Evolutionary conservation across 2,329 filamentous ascomycete genomes (phyloP).

Genomic region (Ampelomyces quisqualis): DNA sequence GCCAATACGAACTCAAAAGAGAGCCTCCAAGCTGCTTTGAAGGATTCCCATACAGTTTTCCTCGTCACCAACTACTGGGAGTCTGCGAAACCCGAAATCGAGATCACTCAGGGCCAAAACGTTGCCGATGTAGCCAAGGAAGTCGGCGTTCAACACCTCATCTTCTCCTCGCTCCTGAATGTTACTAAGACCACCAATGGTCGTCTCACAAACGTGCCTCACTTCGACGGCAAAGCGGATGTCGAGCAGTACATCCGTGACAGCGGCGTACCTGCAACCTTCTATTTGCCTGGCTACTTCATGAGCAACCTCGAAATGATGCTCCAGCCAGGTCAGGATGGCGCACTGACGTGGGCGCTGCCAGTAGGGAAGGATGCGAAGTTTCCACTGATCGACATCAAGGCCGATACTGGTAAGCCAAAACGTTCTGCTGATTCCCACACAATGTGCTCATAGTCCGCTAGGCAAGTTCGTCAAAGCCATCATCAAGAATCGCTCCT

Average conservation of each 20-base stretch:
- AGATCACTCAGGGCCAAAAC: conserved; percentile 25
- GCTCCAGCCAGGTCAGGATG: conserved; percentile 21
- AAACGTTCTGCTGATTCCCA: conserved; percentile 7
- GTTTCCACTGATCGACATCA: conserved; percentile 49
- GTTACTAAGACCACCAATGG: conserved; percentile 28
- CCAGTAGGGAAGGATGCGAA: conserved; percentile 13
- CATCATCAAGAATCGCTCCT: conserved; percentile 12
- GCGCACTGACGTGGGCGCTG: conserved; percentile 13
- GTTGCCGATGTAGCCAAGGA: conserved; percentile 20
- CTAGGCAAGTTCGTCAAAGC: conserved; percentile 34
- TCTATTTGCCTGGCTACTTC: conserved; percentile 56
- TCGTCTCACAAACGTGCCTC: conserved; percentile 42
- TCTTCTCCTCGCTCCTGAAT: conserved; percentile 25
- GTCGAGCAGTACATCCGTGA: conserved; percentile 58
- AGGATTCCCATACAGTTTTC: conserved; percentile 53
- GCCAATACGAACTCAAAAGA: conserved; percentile 46
- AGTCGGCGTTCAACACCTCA: conserved; percentile 18
- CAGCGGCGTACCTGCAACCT: conserved; percentile 39
- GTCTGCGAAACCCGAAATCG: conserved; percentile 11
- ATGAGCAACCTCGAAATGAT: conserved; percentile 51
- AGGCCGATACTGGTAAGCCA: conserved; percentile 47
- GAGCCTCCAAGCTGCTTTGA: conserved; percentile 47
- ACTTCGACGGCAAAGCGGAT: conserved; percentile 60
- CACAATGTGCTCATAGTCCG: conserved; percentile 29
- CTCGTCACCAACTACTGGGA: conserved; percentile 45